A percentile compares a stretch with the other conserved stretches of the same genome.
phyloP scores from a whole-genome alignment of 176 grass and related monocot species.

The Pharus latifolius region DNA sequence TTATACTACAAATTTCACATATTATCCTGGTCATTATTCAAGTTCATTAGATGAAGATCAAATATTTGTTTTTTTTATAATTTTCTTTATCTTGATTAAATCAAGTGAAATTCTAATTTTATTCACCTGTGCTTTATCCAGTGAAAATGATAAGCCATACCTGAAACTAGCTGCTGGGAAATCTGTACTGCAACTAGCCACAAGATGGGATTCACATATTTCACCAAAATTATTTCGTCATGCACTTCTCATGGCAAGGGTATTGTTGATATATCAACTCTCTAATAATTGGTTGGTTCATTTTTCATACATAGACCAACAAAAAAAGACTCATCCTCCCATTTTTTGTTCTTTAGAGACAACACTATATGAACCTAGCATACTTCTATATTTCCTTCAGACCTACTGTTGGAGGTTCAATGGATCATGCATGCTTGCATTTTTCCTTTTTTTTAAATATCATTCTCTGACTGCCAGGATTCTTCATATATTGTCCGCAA shows the following conservation, averaged over 20 bases:
- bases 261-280: constrained; percentile 26
- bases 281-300: constrained; percentile 8
- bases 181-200: constrained; percentile 69
- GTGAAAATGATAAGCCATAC: constrained; percentile 60
- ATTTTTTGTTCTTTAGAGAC: constrained; percentile 9
- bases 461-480: constrained; percentile 53
- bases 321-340: too few species aligned
- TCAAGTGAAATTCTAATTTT: constrained; percentile 17
- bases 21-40: not conserved
- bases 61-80: not conserved
- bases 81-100: constrained; percentile 14
- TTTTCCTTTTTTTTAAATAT: constrained; percentile 1
- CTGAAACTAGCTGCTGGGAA: constrained; percentile 67
- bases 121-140: constrained; percentile 18
- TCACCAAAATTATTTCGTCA: constrained; percentile 63
- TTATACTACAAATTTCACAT: not conserved
- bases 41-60: not conserved
- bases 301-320: constrained; percentile 1
- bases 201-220: constrained; percentile 81
- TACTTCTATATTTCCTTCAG: constrained; percentile 13
- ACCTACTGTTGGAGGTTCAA: not conserved
- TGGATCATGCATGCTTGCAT: not conserved
- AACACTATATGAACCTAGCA: not conserved
- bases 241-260: constrained; percentile 68
- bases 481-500: constrained; percentile 60